Evolutionary conservation across 176 grass and related monocot genomes (phyloP).

Genomic region (Panicum miliaceum): DNA sequence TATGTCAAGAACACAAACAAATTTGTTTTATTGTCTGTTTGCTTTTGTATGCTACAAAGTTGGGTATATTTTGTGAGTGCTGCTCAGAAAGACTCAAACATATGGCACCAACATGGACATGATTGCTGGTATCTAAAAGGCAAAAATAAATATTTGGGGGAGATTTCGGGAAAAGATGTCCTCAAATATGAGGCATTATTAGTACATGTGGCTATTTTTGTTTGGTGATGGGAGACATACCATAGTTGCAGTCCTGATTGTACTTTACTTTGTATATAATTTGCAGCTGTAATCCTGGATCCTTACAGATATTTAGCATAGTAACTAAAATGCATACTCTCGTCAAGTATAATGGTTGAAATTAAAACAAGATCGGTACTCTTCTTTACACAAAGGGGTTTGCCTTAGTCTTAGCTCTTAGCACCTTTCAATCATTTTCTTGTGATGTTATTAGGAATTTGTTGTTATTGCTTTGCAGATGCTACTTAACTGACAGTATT

Average conservation of each 20-base stretch:
- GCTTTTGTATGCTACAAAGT: not conserved
- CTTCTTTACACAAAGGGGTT: not conserved
- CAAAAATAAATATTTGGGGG: not conserved
- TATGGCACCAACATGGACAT: not conserved
- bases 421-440: not conserved
- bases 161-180: not conserved
- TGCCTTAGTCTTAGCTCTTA: not conserved
- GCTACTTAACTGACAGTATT: conserved; percentile 17
- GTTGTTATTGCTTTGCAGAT: not conserved
- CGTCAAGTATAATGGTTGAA: not conserved
- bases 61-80: not conserved
- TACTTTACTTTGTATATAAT: not conserved
- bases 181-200: not conserved
- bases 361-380: not conserved
- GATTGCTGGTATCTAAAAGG: not conserved
- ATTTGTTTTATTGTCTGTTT: not conserved
- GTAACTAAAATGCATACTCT: not conserved
- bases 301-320: not conserved
- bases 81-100: not conserved
- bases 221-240: not conserved
- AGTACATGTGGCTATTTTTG: not conserved
- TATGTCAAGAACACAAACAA: not conserved
- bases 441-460: not conserved
- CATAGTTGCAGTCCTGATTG: not conserved
- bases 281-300: not conserved